These are phyloP conservation scores for Acacia pycnantha DNA, from an alignment of 331 rosid genomes.

Conservation along the genomic window DNA sequence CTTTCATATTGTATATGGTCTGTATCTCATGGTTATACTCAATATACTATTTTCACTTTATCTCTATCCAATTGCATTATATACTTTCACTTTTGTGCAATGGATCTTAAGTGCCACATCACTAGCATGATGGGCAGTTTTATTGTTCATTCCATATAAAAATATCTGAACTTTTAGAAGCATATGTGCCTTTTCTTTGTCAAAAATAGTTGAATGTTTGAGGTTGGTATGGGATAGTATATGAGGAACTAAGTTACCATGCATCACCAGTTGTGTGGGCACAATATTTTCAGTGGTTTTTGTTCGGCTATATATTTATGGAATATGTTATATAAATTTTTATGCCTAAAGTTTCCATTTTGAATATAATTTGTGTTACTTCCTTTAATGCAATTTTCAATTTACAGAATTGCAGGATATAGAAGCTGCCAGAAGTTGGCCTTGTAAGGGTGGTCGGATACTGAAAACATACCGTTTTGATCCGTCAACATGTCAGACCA, in stretches of 20 bases:
- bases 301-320: not conserved
- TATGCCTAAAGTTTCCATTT: not conserved
- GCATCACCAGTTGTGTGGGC: not conserved
- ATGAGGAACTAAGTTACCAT: not conserved
- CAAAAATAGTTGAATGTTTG: not conserved
- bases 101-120: not conserved
- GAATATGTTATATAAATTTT: slow-evolving; percentile 6
- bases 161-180: slow-evolving; percentile 2
- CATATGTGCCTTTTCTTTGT: not conserved
- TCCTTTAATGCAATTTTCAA: not conserved
- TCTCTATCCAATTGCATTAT: not conserved
- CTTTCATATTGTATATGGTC: not conserved
- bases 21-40: not conserved
- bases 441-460: slow-evolving; percentile 62
- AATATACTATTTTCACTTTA: not conserved
- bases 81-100: not conserved
- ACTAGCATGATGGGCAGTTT: not conserved
- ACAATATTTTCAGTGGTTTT: not conserved
- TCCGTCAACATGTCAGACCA: slow-evolving; percentile 70
- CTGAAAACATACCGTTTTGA: slow-evolving; percentile 73
- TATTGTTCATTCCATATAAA: slow-evolving; percentile 10
- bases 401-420: slow-evolving; percentile 62
- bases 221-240: not conserved
- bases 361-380: not conserved
- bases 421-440: slow-evolving; percentile 70